phyloP scores from a whole-genome alignment of 352 stramenopile genomes.

The Globisporangium rhizosaccharum region DNA sequence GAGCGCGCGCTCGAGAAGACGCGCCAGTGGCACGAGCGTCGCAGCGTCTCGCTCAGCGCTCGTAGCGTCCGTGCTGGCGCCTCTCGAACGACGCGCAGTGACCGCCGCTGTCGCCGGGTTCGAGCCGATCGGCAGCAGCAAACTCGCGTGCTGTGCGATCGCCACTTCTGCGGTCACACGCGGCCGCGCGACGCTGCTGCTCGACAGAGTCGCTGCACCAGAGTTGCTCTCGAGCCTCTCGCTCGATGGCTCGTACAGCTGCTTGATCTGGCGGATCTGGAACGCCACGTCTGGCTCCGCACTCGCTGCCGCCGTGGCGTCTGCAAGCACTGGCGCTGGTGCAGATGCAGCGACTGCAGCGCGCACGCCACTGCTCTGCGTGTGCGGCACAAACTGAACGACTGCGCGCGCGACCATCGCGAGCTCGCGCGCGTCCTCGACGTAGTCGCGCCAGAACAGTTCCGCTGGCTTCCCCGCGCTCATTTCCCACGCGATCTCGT shows the following conservation, averaged over 20 bases:
- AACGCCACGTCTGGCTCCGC: constrained; percentile 11
- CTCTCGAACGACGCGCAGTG: not conserved
- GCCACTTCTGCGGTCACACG: constrained; percentile 1
- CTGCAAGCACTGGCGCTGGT: too few species aligned
- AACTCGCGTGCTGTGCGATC: constrained; percentile 5
- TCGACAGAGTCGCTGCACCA: not conserved
- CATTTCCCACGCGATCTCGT: constrained; percentile 49
- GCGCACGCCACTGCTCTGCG: constrained; percentile 6
- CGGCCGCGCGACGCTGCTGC: too few species aligned
- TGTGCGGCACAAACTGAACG: constrained; percentile 19
- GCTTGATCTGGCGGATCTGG: constrained; percentile 27
- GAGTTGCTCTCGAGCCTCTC: not conserved
- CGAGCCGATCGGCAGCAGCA: constrained; percentile 15
- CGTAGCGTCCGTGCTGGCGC: not conserved
- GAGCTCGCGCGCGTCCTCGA: constrained; percentile 37
- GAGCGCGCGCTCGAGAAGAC: too few species aligned
- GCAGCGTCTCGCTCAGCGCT: too few species aligned
- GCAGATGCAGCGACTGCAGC: not conserved
- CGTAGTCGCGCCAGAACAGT: constrained; percentile 48
- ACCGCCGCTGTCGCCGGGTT: too few species aligned
- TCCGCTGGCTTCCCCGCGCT: constrained; percentile 25
- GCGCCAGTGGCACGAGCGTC: too few species aligned
- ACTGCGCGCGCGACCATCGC: constrained; percentile 25
- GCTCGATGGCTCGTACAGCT: constrained; percentile 13
- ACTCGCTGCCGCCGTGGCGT: not conserved